Evolutionary conservation across 768 basidiomycete species (phyloP).

Genomic region (Leucocoprinus leucothites): DNA sequence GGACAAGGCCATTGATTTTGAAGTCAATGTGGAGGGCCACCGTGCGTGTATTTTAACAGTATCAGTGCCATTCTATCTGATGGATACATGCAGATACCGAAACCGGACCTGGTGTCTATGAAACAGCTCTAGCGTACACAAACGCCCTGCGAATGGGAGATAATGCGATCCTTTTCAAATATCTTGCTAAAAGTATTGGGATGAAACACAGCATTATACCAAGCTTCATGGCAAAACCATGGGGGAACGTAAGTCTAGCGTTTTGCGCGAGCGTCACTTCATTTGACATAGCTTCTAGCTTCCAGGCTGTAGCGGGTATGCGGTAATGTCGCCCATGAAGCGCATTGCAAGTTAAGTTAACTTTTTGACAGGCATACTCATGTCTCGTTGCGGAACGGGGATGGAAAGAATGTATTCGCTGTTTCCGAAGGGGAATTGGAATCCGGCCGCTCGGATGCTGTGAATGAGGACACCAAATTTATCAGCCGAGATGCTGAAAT

Average conservation of each 20-base stretch:
- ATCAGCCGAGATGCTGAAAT: conserved; percentile 82
- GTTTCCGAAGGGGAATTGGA: conserved; percentile 57
- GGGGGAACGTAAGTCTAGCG: conserved; percentile 64
- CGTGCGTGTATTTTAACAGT: conserved; percentile 42
- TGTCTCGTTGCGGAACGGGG: conserved; percentile 71
- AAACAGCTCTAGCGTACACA: conserved; percentile 86
- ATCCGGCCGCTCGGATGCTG: conserved; percentile 64
- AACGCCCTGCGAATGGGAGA: conserved; percentile 81
- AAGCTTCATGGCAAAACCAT: conserved; percentile 98
- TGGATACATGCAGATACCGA: conserved; percentile 67
- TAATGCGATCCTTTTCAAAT: conserved; percentile 92
- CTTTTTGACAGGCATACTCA: conserved; percentile 76
- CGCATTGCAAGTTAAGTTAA: not conserved
- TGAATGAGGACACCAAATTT: conserved; percentile 78
- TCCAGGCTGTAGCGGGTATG: conserved; percentile 92
- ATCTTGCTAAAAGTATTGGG: conserved; percentile 86
- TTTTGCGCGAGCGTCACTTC: not conserved
- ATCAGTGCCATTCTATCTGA: not conserved
- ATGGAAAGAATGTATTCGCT: conserved; percentile 81
- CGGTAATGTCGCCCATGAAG: not conserved
- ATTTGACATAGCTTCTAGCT: conserved; percentile 46
- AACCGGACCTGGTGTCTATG: conserved; percentile 86
- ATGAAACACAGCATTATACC: conserved; percentile 87
- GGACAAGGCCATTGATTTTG: conserved; percentile 69
- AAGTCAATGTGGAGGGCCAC: conserved; percentile 82